Percentiles rank a stretch among this genome's conserved stretches.
Conservation (phyloP, 2,329 filamentous ascomycete genomes). For the Hypoxylon rubiginosum region DNA sequence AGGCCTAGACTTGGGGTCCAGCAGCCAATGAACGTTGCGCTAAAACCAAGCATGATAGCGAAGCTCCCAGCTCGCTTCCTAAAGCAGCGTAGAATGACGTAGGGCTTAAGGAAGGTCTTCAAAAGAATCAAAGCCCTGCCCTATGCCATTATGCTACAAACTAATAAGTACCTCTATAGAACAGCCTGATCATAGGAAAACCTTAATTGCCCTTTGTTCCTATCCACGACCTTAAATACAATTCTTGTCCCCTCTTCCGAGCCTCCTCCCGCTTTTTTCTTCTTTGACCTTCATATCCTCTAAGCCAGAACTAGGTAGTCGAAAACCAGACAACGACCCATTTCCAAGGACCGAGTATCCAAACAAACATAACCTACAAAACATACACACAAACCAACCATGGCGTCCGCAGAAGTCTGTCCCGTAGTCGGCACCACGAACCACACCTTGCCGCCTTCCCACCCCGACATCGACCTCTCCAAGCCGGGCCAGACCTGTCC, state of each 20-base stretch:
- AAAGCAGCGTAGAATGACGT: slow-evolving; percentile 38
- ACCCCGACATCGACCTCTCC: slow-evolving; percentile 58
- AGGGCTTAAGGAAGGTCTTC: slow-evolving; percentile 2
- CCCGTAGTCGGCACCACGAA: slow-evolving; percentile 60
- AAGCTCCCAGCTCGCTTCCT: slow-evolving; percentile 31
- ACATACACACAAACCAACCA: slow-evolving; percentile 43
- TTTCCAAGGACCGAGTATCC: no score
- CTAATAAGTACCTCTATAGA: no score
- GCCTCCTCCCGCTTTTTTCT: not conserved
- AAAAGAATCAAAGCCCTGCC: no score
- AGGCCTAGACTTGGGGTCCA: slow-evolving; percentile 2
- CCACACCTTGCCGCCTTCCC: slow-evolving; percentile 56
- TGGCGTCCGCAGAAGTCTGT: slow-evolving; percentile 54
- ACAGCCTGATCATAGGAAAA: no score
- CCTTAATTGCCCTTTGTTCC: slow-evolving; percentile 10
- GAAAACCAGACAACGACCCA: no score
- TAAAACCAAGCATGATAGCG: slow-evolving; percentile 36
- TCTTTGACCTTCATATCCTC: slow-evolving; percentile 13
- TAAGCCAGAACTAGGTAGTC: no score
- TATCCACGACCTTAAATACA: slow-evolving; percentile 35
- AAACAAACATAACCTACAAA: slow-evolving; percentile 16
- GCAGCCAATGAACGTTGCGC: slow-evolving; percentile 27
- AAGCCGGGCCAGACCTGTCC: slow-evolving; percentile 58
- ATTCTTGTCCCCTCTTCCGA: slow-evolving; percentile 18
- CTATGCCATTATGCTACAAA: no score